These are phyloP conservation scores for Phytophthora pisi DNA, from an alignment of 352 stramenopile genomes.

Conservation along the genomic window DNA sequence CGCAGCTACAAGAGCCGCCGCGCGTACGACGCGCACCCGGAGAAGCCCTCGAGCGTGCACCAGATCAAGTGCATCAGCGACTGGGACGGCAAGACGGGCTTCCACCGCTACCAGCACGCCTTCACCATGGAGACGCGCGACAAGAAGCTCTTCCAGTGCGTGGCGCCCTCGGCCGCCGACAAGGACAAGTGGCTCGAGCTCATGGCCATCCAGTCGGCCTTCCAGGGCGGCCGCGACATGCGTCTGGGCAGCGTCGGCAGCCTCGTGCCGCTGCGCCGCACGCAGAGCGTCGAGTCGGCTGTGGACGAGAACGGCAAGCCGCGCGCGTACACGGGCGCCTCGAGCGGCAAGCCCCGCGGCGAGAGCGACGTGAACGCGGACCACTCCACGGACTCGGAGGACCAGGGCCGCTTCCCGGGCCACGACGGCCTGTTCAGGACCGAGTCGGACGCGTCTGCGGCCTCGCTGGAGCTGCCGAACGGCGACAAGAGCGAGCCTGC, in stretches of 20 bases:
- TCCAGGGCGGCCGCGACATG: constrained; percentile 25
- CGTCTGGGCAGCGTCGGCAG: constrained; percentile 32
- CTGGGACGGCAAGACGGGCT: constrained; percentile 80
- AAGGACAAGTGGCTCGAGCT: constrained; percentile 75
- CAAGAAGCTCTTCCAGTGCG: constrained; percentile 78
- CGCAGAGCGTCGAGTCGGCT: constrained; percentile 28
- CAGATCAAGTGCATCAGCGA: constrained; percentile 74
- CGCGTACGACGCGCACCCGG: constrained; percentile 48
- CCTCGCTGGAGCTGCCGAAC: constrained; percentile 25
- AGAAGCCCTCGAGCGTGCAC: constrained; percentile 60
- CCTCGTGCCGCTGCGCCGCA: constrained; percentile 32
- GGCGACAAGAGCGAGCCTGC: constrained; percentile 46
- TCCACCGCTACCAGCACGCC: constrained; percentile 73
- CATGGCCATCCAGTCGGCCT: constrained; percentile 45
- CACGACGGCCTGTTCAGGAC: constrained; percentile 49
- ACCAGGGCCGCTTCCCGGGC: constrained; percentile 15
- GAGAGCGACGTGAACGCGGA: constrained; percentile 29
- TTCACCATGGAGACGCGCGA: constrained; percentile 79
- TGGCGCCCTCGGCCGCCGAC: constrained; percentile 51
- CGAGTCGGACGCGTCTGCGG: constrained; percentile 36
- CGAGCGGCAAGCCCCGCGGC: constrained; percentile 18
- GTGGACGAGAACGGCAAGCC: constrained; percentile 20
- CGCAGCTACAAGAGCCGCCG: constrained; percentile 71
- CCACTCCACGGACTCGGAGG: constrained; percentile 36
- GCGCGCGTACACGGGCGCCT: constrained; percentile 28